phyloP scores from a whole-genome alignment of 331 rosid genomes.

The Rhamnella rubrinervis region DNA sequence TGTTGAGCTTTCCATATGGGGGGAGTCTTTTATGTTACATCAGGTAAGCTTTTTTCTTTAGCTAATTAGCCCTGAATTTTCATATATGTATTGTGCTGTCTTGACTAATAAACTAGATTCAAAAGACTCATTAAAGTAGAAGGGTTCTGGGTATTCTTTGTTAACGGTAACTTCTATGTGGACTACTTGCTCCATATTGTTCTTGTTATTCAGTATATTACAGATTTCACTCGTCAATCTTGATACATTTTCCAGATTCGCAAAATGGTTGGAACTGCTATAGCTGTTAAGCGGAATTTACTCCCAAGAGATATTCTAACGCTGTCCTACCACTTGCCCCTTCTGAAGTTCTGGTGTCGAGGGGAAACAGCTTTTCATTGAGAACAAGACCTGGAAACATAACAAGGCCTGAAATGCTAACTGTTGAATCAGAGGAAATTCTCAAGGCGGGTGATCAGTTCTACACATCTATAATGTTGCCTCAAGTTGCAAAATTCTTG shows the following conservation, averaged over 20 bases:
- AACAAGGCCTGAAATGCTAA: slow-evolving; percentile 66
- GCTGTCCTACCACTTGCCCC: slow-evolving; percentile 82
- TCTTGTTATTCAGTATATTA: background rate
- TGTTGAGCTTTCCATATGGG: slow-evolving; percentile 76
- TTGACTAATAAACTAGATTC: background rate
- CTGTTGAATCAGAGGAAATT: slow-evolving; percentile 69
- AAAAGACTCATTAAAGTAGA: background rate
- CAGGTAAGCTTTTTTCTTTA: slow-evolving; percentile 56
- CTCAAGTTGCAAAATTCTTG: slow-evolving; percentile 61
- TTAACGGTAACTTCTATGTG: background rate
- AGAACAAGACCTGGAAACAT: slow-evolving; percentile 49
- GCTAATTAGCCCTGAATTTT: background rate
- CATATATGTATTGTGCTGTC: background rate
- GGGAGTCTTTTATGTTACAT: slow-evolving; percentile 90
- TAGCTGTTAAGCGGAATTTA: slow-evolving; percentile 74
- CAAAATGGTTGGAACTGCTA: slow-evolving; percentile 86
- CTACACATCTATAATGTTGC: slow-evolving; percentile 64
- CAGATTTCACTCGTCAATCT: slow-evolving; percentile 4
- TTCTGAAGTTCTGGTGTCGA: slow-evolving; percentile 64
- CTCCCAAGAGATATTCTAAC: slow-evolving; percentile 63
- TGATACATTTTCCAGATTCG: slow-evolving; percentile 56
- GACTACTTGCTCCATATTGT: background rate
- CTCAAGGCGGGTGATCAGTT: slow-evolving; percentile 61
- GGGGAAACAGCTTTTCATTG: slow-evolving; percentile 61
- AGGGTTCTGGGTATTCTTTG: background rate